Evolutionary conservation across 441 rosid species (phyloP), one percentile per base, ranked within the genome.

Genomic region (Croton laevigatus): DNA sequence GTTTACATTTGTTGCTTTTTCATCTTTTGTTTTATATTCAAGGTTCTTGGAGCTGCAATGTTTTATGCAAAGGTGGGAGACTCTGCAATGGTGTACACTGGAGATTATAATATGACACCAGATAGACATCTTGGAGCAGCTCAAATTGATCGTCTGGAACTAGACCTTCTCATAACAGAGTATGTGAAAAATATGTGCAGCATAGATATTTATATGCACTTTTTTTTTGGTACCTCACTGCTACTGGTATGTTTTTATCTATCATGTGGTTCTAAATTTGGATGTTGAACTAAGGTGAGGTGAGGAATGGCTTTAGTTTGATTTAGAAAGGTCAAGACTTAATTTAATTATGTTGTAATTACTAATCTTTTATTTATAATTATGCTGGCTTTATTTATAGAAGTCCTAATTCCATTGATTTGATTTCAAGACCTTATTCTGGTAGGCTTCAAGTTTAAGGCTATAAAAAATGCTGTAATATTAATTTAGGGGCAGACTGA

Each of bases 31-130:
- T 68, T 59, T 73, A 34, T 42, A 45, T 46, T 62, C 36, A 75
- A 94, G 99, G 99, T 93, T 73, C 78, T 95, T 78, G 99, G 99
- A 84, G 99, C 99, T 63, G 99, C 96, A 73, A 93, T 95, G 99
- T 84, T 95, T 83, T 91, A 95, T 85, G 95, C 90, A 27, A 95
- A 89, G 79, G 96, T 93, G 73, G 98, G 95, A 72, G 95, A 91
- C 78, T 76, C 89, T 61, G 85, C 97, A 57, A 81, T 95, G 82
- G 88, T 95, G 68, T 95, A 95, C 84, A 95, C 98, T 5, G 98
- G 99, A 72, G 99, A 95, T 75, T 93, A 92, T 78, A 95, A 95
- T 82, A 93, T 91, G 97, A 95, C 98, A 8, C 93, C 98, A 1
- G 99, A 95, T 83, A 87, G 99, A 78, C 99, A 95, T 82, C 96